Evolutionary conservation across 495 filamentous ascomycete species (phyloP).

Genomic region (Neurospora sublineolata): DNA sequence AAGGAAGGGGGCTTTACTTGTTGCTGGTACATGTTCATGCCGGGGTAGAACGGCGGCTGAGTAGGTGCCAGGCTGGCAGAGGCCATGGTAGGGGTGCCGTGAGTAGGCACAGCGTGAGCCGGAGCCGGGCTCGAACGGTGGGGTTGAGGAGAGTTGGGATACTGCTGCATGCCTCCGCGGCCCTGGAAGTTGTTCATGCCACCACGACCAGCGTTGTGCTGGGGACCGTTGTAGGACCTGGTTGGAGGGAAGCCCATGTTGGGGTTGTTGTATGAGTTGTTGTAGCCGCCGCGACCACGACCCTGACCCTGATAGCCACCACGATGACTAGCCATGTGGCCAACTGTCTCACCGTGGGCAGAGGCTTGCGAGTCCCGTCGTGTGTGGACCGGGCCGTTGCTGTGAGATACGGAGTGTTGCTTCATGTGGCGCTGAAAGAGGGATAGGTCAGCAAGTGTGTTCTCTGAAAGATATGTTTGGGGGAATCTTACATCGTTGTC

Average conservation of each 20-base stretch:
- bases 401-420: constrained; percentile 39
- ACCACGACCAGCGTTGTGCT: constrained; percentile 46
- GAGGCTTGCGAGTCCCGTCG: constrained; percentile 77
- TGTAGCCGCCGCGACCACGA: constrained; percentile 51
- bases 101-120: constrained; percentile 48
- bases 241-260: constrained; percentile 57
- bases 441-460: constrained; percentile 18
- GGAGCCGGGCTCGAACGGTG: constrained; percentile 57
- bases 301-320: constrained; percentile 34
- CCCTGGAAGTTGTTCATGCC: constrained; percentile 54
- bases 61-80: constrained; percentile 44
- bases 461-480: neutral
- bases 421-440: constrained; percentile 43
- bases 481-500: constrained; percentile 56
- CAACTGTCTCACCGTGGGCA: constrained; percentile 63
- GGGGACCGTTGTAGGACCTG: constrained; percentile 41
- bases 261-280: constrained; percentile 45
- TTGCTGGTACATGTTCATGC: constrained; percentile 43
- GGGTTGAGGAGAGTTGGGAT: constrained; percentile 57
- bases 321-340: constrained; percentile 39
- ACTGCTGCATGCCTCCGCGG: constrained; percentile 44
- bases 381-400: constrained; percentile 54
- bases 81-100: constrained; percentile 56
- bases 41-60: constrained; percentile 48
- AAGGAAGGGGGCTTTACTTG: constrained; percentile 56